phyloP scores from a whole-genome alignment of 495 filamentous ascomycete genomes.

The Aspergillus nidulans region DNA sequence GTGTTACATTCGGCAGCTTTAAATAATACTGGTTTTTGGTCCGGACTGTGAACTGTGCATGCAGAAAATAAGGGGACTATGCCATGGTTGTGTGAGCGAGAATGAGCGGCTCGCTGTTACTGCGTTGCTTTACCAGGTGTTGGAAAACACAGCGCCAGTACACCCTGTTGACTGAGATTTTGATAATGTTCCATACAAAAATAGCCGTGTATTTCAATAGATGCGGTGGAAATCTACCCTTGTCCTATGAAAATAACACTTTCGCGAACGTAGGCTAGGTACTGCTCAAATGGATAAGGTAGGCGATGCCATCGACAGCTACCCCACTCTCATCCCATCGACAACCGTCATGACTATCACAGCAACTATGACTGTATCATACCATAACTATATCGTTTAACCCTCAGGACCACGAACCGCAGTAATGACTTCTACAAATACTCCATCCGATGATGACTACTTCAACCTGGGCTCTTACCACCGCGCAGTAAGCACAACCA shows the following conservation, averaged over 20 bases:
- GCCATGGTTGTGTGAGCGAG: background rate
- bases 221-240: conserved; percentile 5
- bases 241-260: too few relatives aligned
- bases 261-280: background rate
- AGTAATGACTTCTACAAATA: background rate
- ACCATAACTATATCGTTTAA: background rate
- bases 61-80: conserved; percentile 5
- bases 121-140: background rate
- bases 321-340: conserved; percentile 2
- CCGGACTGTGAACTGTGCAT: background rate
- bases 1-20: conserved; percentile 17
- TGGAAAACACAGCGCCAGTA: background rate
- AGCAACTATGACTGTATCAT: too few relatives aligned
- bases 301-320: background rate
- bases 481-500: conserved; percentile 42
- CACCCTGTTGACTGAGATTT: conserved; percentile 6
- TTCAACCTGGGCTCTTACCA: conserved; percentile 53
- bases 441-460: conserved; percentile 23
- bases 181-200: conserved; percentile 7
- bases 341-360: conserved; percentile 1
- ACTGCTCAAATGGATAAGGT: background rate
- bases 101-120: background rate
- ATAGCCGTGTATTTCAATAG: conserved; percentile 14
- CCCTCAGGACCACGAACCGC: background rate
- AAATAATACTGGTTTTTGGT: conserved; percentile 15